phyloP scores from a whole-genome alignment of 2,329 filamentous ascomycete genomes.

The Xylaria sp. region DNA sequence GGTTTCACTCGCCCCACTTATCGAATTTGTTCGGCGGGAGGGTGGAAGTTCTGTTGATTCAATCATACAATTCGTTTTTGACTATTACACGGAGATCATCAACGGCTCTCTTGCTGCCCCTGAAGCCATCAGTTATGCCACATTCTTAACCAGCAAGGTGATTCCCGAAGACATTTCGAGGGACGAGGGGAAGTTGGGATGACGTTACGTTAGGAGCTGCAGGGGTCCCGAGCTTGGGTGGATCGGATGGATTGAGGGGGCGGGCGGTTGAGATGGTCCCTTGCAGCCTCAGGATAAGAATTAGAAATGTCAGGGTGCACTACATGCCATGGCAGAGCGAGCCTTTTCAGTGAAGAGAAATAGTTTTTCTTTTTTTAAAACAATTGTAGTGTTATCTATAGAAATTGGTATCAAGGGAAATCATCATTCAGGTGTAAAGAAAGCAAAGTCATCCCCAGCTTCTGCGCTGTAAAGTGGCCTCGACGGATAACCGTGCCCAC shows the following conservation, averaged over 20 bases:
- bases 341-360: no score
- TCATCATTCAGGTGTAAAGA: background rate
- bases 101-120: no score
- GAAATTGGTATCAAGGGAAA: slow-evolving; percentile 25
- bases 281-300: background rate
- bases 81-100: no score
- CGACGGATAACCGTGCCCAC: no score
- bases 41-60: no score
- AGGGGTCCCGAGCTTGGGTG: background rate
- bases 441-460: background rate
- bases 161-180: background rate
- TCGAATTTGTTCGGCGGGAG: no score
- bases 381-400: background rate
- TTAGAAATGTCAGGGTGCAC: no score
- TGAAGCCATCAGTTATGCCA: no score
- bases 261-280: background rate
- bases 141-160: no score
- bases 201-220: background rate
- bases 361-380: background rate
- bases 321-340: no score
- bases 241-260: background rate
- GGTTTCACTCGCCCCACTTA: no score
- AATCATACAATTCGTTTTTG: no score
- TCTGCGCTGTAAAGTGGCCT: background rate
- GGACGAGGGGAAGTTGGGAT: background rate